Percentiles rank a stretch among this genome's conserved stretches.
Conservation (phyloP, 352 stramenopile species). For the Globisporangium camurandrum region DNA sequence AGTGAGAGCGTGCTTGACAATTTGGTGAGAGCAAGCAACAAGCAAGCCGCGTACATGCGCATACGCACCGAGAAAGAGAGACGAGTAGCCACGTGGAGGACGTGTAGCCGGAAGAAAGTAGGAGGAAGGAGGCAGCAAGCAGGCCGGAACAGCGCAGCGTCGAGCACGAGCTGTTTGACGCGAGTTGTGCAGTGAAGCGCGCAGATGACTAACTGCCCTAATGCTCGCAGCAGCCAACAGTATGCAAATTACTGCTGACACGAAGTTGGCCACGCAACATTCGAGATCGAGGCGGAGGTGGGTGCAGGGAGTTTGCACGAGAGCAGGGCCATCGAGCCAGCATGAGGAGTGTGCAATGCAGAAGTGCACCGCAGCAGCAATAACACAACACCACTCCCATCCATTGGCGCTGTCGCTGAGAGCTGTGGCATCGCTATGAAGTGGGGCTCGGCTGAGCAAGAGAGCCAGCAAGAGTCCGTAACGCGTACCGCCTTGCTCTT, state of each 20-base stretch:
- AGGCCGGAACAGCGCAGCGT: neutral
- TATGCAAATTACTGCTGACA: too few relatives aligned
- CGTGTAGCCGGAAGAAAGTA: neutral
- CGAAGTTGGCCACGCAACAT: neutral
- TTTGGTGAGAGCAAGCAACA: neutral
- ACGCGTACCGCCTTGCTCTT: too few relatives aligned
- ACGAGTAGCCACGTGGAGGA: neutral
- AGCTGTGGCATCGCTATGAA: too few relatives aligned
- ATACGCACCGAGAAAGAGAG: neutral
- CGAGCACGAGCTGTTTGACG: neutral
- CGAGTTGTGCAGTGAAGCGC: too few relatives aligned
- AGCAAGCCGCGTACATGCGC: neutral
- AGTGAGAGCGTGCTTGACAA: neutral
- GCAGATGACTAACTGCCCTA: too few relatives aligned
- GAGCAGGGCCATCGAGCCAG: conserved; percentile 9
- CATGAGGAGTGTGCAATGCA: conserved; percentile 7
- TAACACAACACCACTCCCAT: too few relatives aligned
- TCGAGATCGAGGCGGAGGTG: conserved; percentile 8
- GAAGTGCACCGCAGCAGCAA: too few relatives aligned
- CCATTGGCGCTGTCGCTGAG: too few relatives aligned
- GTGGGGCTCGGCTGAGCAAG: too few relatives aligned
- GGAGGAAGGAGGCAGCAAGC: conserved; percentile 5
- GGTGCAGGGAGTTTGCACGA: too few relatives aligned
- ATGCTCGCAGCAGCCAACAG: neutral
- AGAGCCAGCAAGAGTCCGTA: too few relatives aligned